Percentiles rank a stretch among this genome's conserved stretches.
Conservation (phyloP, 306 rosid genomes). For the Delonix regia region DNA sequence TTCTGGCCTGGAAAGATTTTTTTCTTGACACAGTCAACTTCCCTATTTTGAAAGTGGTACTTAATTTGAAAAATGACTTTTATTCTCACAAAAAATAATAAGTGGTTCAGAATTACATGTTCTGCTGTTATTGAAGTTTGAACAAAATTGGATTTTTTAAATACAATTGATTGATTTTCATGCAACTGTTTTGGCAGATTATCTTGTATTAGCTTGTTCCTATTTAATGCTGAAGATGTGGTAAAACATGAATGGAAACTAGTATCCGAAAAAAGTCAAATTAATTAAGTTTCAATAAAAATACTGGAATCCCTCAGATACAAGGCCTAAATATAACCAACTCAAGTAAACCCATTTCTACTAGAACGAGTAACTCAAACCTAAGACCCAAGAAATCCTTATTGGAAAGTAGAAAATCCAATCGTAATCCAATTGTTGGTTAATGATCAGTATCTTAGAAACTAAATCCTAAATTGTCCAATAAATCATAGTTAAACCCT, state of each 20-base stretch:
- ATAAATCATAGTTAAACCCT: not conserved
- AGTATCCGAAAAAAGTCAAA: not conserved
- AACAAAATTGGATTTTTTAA: constrained; percentile 4
- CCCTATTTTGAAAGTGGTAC: not conserved
- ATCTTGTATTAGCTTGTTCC: constrained; percentile 7
- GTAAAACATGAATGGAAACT: not conserved
- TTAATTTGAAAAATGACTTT: not conserved
- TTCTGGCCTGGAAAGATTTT: constrained; percentile 1
- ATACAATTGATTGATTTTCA: not conserved
- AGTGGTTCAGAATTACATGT: not conserved
- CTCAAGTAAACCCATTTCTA: not conserved
- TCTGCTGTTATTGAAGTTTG: not conserved
- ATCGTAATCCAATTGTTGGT: not conserved
- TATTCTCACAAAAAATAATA: not conserved
- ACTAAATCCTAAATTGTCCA: not conserved
- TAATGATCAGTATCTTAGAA: not conserved
- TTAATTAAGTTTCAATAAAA: not conserved
- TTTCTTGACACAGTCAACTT: not conserved
- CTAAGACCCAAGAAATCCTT: not conserved
- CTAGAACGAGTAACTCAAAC: not conserved
- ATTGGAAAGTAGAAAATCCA: not conserved
- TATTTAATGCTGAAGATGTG: not conserved
- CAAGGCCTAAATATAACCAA: not conserved
- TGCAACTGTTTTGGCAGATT: constrained; percentile 19
- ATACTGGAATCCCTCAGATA: not conserved